Conservation (phyloP, 306 rosid species). For the Castanospermum australe region DNA sequence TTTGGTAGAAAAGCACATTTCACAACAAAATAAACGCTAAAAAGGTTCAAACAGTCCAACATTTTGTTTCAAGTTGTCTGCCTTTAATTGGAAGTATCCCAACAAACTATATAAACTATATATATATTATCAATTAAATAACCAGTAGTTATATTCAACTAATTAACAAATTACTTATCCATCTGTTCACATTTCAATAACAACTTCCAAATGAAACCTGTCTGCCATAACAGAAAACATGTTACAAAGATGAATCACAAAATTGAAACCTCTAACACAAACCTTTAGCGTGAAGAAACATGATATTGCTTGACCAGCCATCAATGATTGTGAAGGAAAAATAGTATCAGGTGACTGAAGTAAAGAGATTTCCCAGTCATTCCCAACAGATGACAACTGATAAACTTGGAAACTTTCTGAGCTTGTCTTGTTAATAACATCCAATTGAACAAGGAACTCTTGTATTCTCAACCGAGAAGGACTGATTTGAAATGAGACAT, state of each 20-base stretch:
- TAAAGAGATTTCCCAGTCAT: slow-evolving; percentile 74
- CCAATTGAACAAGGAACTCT: slow-evolving; percentile 90
- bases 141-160: background rate
- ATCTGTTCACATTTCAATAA: background rate
- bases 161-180: background rate
- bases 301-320: slow-evolving; percentile 86
- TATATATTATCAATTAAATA: background rate
- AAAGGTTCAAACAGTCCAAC: background rate
- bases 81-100: slow-evolving; percentile 2
- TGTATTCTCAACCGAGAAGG: slow-evolving; percentile 84
- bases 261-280: slow-evolving; percentile 26
- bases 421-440: slow-evolving; percentile 76
- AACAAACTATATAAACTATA: background rate
- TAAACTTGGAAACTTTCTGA: slow-evolving; percentile 73
- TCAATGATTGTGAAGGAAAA: slow-evolving; percentile 70
- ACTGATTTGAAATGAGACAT: slow-evolving; percentile 75
- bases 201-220: slow-evolving; percentile 17
- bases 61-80: background rate
- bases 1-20: background rate
- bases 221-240: background rate
- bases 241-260: background rate
- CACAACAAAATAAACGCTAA: background rate
- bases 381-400: slow-evolving; percentile 81
- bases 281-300: slow-evolving; percentile 92
- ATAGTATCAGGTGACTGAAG: slow-evolving; percentile 74